Percentiles rank a stretch among this genome's conserved stretches.
These are phyloP conservation scores for Mortierella sp. DNA, from an alignment of 371 early-diverging fungal genomes.

Conservation along the genomic window DNA sequence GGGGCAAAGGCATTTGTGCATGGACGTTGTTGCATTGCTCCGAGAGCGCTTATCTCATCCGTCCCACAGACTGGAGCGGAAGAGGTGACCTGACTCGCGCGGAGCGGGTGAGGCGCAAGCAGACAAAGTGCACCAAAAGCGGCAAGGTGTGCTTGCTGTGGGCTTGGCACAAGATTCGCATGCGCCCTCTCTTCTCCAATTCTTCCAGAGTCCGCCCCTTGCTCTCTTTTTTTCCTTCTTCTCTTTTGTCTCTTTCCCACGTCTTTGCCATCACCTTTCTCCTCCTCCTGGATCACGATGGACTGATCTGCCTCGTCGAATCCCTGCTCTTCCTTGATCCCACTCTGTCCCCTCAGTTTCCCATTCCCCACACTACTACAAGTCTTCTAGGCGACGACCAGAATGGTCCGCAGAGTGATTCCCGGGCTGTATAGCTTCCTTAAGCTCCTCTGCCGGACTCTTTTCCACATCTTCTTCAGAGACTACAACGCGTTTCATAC, in stretches of 20 bases:
- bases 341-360: not conserved
- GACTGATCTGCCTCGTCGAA: not conserved
- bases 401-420: constrained; percentile 30
- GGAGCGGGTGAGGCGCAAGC: no score
- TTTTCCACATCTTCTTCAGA: constrained; percentile 51
- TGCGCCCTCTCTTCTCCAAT: no score
- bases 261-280: not conserved
- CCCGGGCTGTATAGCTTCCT: constrained; percentile 48
- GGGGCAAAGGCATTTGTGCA: no score
- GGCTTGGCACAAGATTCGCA: no score
- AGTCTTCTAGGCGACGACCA: not conserved
- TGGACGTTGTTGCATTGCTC: no score
- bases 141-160: no score
- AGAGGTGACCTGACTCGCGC: no score
- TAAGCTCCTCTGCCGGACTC: constrained; percentile 47
- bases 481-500: constrained; percentile 49
- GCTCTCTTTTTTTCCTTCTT: no score
- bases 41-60: no score
- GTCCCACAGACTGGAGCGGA: no score
- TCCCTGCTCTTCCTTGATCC: not conserved
- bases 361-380: not conserved
- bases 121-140: no score
- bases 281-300: not conserved
- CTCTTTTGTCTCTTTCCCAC: not conserved
- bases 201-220: no score